These are phyloP conservation scores for Escallonia herrerae DNA, from an alignment of 129 eudicot species.

Conservation along the genomic window DNA sequence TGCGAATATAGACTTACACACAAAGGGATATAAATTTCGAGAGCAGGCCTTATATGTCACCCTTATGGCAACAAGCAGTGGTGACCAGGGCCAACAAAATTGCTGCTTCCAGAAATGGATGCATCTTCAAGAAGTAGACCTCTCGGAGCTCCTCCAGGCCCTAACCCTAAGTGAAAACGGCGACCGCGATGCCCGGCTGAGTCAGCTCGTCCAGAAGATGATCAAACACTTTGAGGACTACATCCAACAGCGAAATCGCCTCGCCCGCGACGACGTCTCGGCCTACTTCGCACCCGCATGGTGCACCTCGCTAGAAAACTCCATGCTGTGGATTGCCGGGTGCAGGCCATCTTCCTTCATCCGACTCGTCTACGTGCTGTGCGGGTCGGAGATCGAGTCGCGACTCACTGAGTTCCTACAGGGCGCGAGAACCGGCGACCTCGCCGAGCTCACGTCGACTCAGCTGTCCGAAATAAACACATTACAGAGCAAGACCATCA, in stretches of 20 bases:
- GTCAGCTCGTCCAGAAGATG: conserved; percentile 1
- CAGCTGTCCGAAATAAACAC: neutral
- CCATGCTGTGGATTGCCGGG: conserved; percentile 14
- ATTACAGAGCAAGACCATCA: neutral
- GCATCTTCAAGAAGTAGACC: conserved; percentile 6
- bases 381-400: conserved; percentile 10
- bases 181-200: neutral
- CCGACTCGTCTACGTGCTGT: conserved; percentile 2
- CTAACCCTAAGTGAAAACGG: neutral
- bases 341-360: conserved; percentile 16
- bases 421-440: neutral
- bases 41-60: too few species aligned
- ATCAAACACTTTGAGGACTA: conserved; percentile 3
- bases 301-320: conserved; percentile 11
- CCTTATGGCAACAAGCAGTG: neutral
- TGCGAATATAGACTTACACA: too few species aligned
- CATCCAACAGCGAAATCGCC: neutral
- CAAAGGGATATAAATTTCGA: too few species aligned
- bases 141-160: conserved; percentile 12
- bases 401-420: conserved; percentile 1
- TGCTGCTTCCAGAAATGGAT: conserved; percentile 10
- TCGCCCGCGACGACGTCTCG: neutral
- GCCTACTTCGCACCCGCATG: conserved; percentile 12
- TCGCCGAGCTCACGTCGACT: neutral
- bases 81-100: neutral